Evolutionary conservation across 2,329 filamentous ascomycete genomes (phyloP), one percentile per base, ranked within the genome.

Genomic region (Sclerotinia nivalis): DNA sequence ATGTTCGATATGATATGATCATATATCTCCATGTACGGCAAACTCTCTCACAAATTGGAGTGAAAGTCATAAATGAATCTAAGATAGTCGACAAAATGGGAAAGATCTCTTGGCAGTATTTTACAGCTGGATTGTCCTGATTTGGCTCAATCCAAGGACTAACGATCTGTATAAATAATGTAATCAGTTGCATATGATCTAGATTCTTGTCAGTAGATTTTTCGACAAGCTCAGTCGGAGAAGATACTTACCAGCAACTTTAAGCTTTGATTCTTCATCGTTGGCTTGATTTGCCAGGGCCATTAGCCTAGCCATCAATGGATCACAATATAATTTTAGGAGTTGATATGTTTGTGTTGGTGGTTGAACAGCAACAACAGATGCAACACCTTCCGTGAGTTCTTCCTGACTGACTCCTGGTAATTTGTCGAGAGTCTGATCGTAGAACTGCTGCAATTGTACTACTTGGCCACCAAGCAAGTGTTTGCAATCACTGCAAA

Each of bases 1-100:
- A 91, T 2, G 91, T 96, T 74, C 96, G 89, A 80, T 98, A 98
- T 0, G 94, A 97, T 71, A 98, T 93, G 52, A 99, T 88, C 92
- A 98, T 97, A 79, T 95, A 92, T 73, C 96, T 89, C 93, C 95
- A 99, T 84, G 93, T 97, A 72, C 95, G 89, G 81, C 95, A 98
- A 37, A 99, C 88, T 55, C 95, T 87, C 83, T 99, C 96, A 74
- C 96, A 91, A 71, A 99, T 96, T 4, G 96, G 95, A 20, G 90
- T 86, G 75, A 94, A 97, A 75, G 87, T 84, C 72, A 94, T 87
- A 79, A 98, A 99, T 78, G 90, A 95, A 76, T 96, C 91, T 69
- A 96, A 86, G 71, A 99, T 92, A 10, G 91, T 93, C 12, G 92
- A 89, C 71, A 98, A 85, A 52, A 97, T 89, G 0, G 93, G 92